phyloP scores from a whole-genome alignment of 2,329 filamentous ascomycete genomes.

The Colletotrichum coccodes region DNA sequence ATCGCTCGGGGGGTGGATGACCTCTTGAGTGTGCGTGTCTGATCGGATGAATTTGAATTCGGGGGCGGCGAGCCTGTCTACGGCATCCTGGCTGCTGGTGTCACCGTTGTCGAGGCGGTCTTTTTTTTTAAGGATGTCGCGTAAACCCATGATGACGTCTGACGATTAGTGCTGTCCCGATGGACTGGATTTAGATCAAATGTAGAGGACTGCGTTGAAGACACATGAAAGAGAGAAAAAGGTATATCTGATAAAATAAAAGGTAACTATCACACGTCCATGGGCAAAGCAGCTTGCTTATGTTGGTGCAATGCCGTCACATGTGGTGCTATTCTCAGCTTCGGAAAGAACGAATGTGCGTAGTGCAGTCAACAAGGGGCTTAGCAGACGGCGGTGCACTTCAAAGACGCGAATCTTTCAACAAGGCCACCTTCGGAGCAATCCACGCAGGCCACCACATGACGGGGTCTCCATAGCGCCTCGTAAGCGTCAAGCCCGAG shows the following conservation, averaged over 20 bases:
- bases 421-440: constrained; percentile 1
- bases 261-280: constrained; percentile 6
- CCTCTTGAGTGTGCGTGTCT: constrained; percentile 83
- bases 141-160: constrained; percentile 56
- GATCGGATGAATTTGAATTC: constrained; percentile 87
- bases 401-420: constrained; percentile 12
- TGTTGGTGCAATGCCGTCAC: constrained; percentile 12
- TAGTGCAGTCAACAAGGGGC: constrained; percentile 11
- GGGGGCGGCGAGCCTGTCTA: constrained; percentile 50
- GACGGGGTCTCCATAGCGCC: constrained; percentile 18
- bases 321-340: constrained; percentile 28
- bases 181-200: background rate
- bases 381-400: constrained; percentile 25
- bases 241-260: background rate
- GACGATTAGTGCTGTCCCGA: constrained; percentile 10
- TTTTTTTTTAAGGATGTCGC: constrained; percentile 65
- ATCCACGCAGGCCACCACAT: background rate
- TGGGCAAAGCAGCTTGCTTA: constrained; percentile 1
- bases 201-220: background rate
- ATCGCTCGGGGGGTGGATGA: constrained; percentile 74
- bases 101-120: constrained; percentile 51
- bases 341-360: constrained; percentile 1
- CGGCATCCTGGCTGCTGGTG: constrained; percentile 48
- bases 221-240: background rate
- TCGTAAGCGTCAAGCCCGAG: constrained; percentile 15